Evolutionary conservation across 345 rosid species (phyloP).

Genomic region (Tarenaya hassleriana): DNA sequence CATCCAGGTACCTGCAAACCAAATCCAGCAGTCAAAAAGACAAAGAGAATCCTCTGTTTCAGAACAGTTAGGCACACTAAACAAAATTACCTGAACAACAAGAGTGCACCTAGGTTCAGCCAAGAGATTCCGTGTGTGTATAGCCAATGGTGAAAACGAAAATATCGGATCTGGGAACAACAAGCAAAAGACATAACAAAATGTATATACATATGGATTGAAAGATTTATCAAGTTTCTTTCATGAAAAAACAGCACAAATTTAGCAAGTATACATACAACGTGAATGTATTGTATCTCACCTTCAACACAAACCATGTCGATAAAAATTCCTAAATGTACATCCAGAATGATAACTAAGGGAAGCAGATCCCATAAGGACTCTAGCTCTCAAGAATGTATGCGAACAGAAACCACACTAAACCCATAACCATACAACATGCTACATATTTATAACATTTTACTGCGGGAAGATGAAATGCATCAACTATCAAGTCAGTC

Average conservation of each 20-base stretch:
- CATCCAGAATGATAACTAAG: slow-evolving; percentile 2
- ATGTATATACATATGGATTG: too few relatives aligned
- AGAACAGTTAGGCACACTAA: neutral
- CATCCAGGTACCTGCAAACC: slow-evolving; percentile 78
- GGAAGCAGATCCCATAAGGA: neutral
- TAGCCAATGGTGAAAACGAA: slow-evolving; percentile 91
- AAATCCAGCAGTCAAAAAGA: slow-evolving; percentile 22
- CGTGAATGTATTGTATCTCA: neutral
- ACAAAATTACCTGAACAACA: slow-evolving; percentile 69
- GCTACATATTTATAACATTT: neutral
- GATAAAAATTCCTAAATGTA: neutral
- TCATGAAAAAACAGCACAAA: too few relatives aligned
- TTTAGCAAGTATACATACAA: slow-evolving; percentile 4
- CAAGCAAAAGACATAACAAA: slow-evolving; percentile 9
- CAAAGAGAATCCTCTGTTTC: slow-evolving; percentile 1
- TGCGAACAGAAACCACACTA: too few relatives aligned
- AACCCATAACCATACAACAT: neutral
- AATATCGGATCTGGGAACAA: slow-evolving; percentile 74
- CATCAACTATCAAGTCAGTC: slow-evolving; percentile 10
- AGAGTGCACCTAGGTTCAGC: slow-evolving; percentile 91
- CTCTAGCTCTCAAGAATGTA: too few relatives aligned
- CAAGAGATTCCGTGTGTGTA: slow-evolving; percentile 82
- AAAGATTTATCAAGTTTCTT: too few relatives aligned
- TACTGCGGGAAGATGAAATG: neutral
- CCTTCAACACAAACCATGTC: neutral